Evolutionary conservation across 352 stramenopile species (phyloP).

Genomic region (Elongisporangium prolatum): DNA sequence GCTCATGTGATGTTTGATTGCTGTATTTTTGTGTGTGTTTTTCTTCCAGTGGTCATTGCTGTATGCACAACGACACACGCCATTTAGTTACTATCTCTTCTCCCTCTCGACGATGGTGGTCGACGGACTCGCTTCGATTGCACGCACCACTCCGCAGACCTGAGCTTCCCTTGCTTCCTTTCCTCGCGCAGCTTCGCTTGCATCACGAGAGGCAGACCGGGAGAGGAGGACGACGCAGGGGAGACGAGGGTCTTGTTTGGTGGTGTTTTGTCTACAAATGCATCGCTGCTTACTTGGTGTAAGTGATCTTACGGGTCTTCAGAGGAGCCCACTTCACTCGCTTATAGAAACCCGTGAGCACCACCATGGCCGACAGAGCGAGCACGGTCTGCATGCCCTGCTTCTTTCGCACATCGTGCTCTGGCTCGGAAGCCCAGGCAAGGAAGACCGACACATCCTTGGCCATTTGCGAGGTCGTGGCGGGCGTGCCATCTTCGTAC

Average conservation of each 20-base stretch:
- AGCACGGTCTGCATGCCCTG: slow-evolving; percentile 93
- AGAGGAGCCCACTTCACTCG: slow-evolving; percentile 96
- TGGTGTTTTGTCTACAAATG: neutral
- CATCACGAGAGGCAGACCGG: neutral
- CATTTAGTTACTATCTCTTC: neutral
- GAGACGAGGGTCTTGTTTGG: neutral
- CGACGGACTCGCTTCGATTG: neutral
- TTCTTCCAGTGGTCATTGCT: neutral
- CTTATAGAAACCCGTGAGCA: slow-evolving; percentile 98
- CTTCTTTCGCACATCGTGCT: slow-evolving; percentile 98
- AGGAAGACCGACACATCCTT: slow-evolving; percentile 98
- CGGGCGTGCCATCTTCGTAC: slow-evolving; percentile 96
- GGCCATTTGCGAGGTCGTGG: slow-evolving; percentile 97
- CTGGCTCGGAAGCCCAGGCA: slow-evolving; percentile 95
- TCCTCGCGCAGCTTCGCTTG: neutral
- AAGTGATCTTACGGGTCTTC: slow-evolving; percentile 98
- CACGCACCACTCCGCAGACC: neutral
- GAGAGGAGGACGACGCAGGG: neutral
- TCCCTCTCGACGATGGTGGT: neutral
- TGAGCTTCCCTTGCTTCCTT: neutral
- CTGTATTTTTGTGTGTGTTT: neutral
- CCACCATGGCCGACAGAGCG: slow-evolving; percentile 87
- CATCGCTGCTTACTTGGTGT: slow-evolving; percentile 88
- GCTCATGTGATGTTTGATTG: neutral
- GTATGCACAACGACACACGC: neutral